phyloP scores from a whole-genome alignment of 371 early-diverging fungal species.

The Furculomyces boomerangus region DNA sequence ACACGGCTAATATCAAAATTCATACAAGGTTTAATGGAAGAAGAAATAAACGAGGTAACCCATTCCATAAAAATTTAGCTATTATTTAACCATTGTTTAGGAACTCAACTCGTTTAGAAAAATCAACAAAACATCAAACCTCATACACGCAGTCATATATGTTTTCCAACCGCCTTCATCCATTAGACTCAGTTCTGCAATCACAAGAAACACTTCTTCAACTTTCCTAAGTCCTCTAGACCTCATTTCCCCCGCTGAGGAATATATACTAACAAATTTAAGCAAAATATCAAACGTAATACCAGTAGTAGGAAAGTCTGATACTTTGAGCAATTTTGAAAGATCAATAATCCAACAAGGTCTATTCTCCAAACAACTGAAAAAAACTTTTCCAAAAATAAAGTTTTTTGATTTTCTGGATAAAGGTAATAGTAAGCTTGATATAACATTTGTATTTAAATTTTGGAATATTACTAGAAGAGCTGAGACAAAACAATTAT shows the following conservation, averaged over 20 bases:
- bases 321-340: background rate
- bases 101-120: slow-evolving; percentile 1
- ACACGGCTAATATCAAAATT: background rate
- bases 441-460: too few species aligned
- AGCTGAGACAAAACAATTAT: too few species aligned
- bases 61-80: too few species aligned
- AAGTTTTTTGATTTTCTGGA: background rate
- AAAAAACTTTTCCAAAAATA: background rate
- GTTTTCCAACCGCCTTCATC: background rate
- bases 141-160: background rate
- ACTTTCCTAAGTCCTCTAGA: background rate
- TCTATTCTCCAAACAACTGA: background rate
- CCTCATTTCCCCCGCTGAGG: background rate
- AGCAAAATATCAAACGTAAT: background rate
- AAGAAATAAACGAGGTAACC: background rate
- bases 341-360: background rate
- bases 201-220: background rate
- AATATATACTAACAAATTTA: background rate
- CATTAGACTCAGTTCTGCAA: background rate
- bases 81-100: background rate
- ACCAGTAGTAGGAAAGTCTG: background rate
- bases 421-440: background rate
- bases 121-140: background rate
- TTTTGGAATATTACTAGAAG: too few species aligned
- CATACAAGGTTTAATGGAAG: background rate